Base-by-base conservation (phyloP, 2,329 filamentous ascomycete species). In the Epichloe sylvatica region DNA sequence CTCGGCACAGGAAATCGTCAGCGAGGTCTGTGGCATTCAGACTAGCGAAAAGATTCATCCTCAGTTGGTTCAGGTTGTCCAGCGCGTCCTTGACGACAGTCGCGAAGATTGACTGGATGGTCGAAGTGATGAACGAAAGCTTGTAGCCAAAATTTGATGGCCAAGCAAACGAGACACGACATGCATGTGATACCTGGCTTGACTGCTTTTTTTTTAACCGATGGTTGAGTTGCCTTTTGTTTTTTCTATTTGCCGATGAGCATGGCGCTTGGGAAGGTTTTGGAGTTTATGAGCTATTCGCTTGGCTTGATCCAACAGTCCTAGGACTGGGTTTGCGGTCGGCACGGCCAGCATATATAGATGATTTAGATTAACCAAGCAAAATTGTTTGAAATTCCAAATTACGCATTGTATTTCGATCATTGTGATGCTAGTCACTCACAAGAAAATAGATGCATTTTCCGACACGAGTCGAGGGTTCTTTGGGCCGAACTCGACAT, bases 1-100 rank as follows among this genome's bases (percentile, higher is more conserved):
- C 62, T 73, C 74, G 2, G 73, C 91, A 13, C 81, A 86, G 58
- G 82, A 84, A 1, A 85, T 91, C 8, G 86, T 91, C 43, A 71
- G 74, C 64, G 78, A 91, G 67, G 78, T 98, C 55, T 94, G 86
- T 57, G 89, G 89, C 39, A 75, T 98, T 50, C 80, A 88, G 59
- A 70, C 80, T 52, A 72, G 67, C 23, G 86, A 97, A 64, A 84
- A 86, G 62, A 77, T 97, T 50, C 94, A 83, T 70, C 70, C 78
- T 51, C 76, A 81, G 62, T 78, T 96, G 35, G 76, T 89, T 44
- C 74, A 84, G 60, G 74, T 91, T 51, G 89, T 97, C 51, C 77
- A 84, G 70, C 86, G 83, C 65, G 90, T 97, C 33, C 88, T 96
- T 70, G 75, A 70, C n/a, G 76, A 80, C 57, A 67, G 68, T 54